These are phyloP conservation scores for Chalara sp. DNA, from an alignment of 2,329 filamentous ascomycete species.

Conservation along the genomic window DNA sequence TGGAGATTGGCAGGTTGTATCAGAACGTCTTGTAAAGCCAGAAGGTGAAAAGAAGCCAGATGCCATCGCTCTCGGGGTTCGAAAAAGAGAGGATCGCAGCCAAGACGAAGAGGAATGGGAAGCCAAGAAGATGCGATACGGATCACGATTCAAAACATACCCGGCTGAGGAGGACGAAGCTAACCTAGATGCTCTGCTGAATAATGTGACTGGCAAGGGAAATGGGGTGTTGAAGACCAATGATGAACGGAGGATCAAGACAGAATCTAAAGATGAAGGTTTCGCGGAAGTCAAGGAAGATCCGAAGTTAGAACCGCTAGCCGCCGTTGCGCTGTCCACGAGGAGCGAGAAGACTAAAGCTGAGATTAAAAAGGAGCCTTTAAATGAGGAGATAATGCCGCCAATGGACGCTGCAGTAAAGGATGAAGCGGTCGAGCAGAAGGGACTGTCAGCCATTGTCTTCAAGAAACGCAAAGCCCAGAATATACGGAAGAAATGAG, in stretches of 20 bases:
- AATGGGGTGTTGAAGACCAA: slow-evolving; percentile 13
- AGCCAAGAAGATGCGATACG: slow-evolving; percentile 47
- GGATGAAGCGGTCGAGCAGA: slow-evolving; percentile 13
- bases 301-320: slow-evolving; percentile 2
- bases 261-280: slow-evolving; percentile 13
- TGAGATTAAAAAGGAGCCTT: slow-evolving; percentile 20
- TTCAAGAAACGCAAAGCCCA: slow-evolving; percentile 78
- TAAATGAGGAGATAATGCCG: slow-evolving; percentile 27
- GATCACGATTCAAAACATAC: slow-evolving; percentile 27
- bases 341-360: not conserved
- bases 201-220: slow-evolving; percentile 18
- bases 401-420: not conserved
- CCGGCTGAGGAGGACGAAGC: slow-evolving; percentile 23
- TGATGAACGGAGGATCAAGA: slow-evolving; percentile 8
- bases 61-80: slow-evolving; percentile 44
- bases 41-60: slow-evolving; percentile 36
- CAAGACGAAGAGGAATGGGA: slow-evolving; percentile 54
- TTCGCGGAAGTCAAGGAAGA: slow-evolving; percentile 14
- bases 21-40: slow-evolving; percentile 28
- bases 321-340: not conserved
- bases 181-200: slow-evolving; percentile 33
- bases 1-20: slow-evolving; percentile 75
- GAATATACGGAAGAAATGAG: slow-evolving; percentile 53
- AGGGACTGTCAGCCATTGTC: slow-evolving; percentile 43
- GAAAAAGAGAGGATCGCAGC: slow-evolving; percentile 55